Base-by-base conservation (phyloP, 23 red algal genomes). In the Pyropia yezoensis region DNA sequence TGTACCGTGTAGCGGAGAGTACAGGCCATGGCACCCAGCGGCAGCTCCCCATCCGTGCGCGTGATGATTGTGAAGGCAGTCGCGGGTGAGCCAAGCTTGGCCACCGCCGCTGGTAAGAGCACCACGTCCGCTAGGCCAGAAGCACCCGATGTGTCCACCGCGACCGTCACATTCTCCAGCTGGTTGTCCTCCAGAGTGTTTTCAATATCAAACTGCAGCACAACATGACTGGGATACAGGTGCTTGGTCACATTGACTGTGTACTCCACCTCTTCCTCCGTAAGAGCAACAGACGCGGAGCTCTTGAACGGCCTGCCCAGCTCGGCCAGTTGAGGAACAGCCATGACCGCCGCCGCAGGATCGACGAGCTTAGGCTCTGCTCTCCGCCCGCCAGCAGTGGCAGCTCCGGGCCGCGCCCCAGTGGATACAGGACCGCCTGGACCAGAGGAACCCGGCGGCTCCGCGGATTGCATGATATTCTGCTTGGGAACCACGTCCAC, bases 221-320 rank as follows among this genome's bases (percentile, higher is more conserved):
- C 66, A 20, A 98, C 73, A 17, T 80, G 65, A 16, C 27, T 51
- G 19, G 27, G 52, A 57, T 91, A 90, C 51, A 88, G 49, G 61
- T 95, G 90, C 27, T 91, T 89, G 28, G 87, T 71, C 9, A 62
- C 78, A 52, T 71, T 66, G 12, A 89, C 94, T 19, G 71, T 78
- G 69, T 90, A 98, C 54, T 98, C 94, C 8, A 86, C 83, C 51
- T 98, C 94, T 29, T 78, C 77, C 53, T 98, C 94, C 16, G 94
- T 98, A 11, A 98, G 83, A 67, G 86, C 94, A 50, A 81, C 56
- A 8, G 77, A 50, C 53, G 74, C 13, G 39, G 75, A 83, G 7
- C 72, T 80, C 73, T 98, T 98, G 65, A 98, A 89, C 8, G 85
- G 94, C 27, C 71, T 57, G 51, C 90, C 90, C 1, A 86, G 57